phyloP scores from a whole-genome alignment of 1,284 basidiomycete genomes.

The Peniophora sp. region DNA sequence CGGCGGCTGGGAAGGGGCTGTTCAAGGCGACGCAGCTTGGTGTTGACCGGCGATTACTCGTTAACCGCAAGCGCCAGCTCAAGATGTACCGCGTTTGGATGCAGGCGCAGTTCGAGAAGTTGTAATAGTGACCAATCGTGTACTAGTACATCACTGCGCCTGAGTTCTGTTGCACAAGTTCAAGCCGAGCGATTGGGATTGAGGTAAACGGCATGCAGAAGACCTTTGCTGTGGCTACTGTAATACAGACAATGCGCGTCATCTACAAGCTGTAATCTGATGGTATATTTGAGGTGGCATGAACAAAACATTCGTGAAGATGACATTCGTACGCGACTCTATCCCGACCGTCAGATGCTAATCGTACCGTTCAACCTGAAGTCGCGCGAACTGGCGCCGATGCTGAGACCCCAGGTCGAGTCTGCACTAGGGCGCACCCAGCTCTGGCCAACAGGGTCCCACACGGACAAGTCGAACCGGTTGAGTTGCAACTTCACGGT shows the following conservation, averaged over 20 bases:
- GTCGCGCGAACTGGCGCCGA: constrained; percentile 49
- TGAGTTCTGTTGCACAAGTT: too few species aligned
- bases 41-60: constrained; percentile 81
- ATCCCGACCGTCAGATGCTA: neutral
- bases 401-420: constrained; percentile 33
- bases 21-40: constrained; percentile 75
- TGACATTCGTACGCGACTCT: too few species aligned
- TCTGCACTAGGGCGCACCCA: constrained; percentile 35
- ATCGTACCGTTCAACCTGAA: constrained; percentile 22
- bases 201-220: too few species aligned
- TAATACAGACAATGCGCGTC: too few species aligned
- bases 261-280: too few species aligned
- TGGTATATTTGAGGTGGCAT: too few species aligned
- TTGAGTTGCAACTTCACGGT: constrained; percentile 30
- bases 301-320: too few species aligned
- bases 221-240: too few species aligned
- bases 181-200: too few species aligned
- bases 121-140: too few species aligned
- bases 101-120: constrained; percentile 61
- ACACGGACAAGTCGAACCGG: constrained; percentile 36
- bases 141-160: too few species aligned
- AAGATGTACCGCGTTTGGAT: constrained; percentile 97
- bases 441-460: constrained; percentile 39
- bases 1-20: constrained; percentile 17
- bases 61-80: constrained; percentile 86